Percentiles rank a stretch among this genome's conserved stretches.
These are phyloP conservation scores for Paramecium biaurelia DNA, from an alignment of 73 alveolate genomes.

Conservation along the genomic window DNA sequence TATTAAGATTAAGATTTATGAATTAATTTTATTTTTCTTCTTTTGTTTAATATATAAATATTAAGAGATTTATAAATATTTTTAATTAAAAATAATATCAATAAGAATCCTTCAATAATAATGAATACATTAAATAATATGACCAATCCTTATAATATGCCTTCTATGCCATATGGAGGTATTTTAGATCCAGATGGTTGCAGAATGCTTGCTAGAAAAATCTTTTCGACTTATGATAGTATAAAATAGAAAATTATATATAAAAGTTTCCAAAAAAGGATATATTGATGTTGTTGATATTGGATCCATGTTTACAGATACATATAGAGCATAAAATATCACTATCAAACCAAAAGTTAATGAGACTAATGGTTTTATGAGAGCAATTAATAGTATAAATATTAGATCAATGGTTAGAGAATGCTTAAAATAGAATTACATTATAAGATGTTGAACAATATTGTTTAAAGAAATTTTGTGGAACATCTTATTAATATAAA, in stretches of 20 bases:
- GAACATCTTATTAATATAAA: not conserved
- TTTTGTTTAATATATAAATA: not conserved
- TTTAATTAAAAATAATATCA: not conserved
- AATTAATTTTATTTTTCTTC: not conserved
- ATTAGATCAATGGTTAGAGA: not conserved
- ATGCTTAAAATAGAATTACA: not conserved
- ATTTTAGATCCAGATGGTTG: slow-evolving; percentile 41
- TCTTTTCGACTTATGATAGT: not conserved
- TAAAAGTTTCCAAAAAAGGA: not conserved
- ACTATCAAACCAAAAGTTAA: not conserved
- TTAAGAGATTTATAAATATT: not conserved
- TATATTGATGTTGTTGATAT: slow-evolving; percentile 21
- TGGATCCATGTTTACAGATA: slow-evolving; percentile 24
- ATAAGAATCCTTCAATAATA: not conserved
- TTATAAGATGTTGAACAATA: not conserved
- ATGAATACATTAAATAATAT: not conserved
- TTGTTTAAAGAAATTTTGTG: slow-evolving; percentile 22
- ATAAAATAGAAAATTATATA: not conserved
- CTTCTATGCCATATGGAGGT: slow-evolving; percentile 11
- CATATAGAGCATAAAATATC: not conserved
- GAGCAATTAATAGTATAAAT: not conserved
- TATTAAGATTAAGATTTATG: not conserved
- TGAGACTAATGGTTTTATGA: not conserved
- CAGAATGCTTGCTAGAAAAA: slow-evolving; percentile 8
- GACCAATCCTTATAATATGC: not conserved